Conservation (phyloP, 1,139 yeast species). For the Candida tetrigidarum region DNA sequence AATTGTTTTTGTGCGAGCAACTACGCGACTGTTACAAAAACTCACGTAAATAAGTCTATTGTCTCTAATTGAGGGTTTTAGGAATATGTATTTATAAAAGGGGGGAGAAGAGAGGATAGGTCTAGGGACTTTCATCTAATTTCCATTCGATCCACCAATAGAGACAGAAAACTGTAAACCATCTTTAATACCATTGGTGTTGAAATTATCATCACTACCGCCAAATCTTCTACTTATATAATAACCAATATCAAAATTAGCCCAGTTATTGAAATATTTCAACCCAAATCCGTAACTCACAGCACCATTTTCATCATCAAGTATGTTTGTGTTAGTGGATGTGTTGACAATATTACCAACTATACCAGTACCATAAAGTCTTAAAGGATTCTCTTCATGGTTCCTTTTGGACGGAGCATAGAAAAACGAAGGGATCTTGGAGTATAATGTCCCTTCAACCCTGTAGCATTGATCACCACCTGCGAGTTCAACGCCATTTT, state of each 20-base stretch:
- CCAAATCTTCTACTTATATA: conserved; percentile 37
- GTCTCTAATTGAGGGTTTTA: too few relatives aligned
- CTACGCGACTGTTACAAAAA: conserved; percentile 3
- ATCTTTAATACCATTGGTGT: conserved; percentile 39
- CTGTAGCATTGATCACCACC: conserved; percentile 51
- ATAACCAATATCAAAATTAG: conserved; percentile 53
- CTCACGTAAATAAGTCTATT: too few relatives aligned
- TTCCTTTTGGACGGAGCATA: conserved; percentile 19
- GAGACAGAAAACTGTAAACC: conserved; percentile 54
- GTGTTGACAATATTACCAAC: conserved; percentile 36
- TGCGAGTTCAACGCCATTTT: conserved; percentile 37
- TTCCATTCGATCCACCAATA: conserved; percentile 44
- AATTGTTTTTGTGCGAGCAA: too few relatives aligned
- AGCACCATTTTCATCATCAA: conserved; percentile 29
- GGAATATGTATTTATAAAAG: background rate
- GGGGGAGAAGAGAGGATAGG: too few relatives aligned
- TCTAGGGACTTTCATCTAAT: background rate
- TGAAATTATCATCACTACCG: conserved; percentile 18
- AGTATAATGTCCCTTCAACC: conserved; percentile 35
- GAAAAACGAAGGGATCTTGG: conserved; percentile 41
- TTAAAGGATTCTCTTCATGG: conserved; percentile 37
- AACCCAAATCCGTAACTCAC: conserved; percentile 48
- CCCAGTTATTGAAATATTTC: conserved; percentile 47
- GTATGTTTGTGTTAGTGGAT: conserved; percentile 18
- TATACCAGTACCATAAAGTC: conserved; percentile 44